Percentiles rank a stretch among this genome's conserved stretches.
These are phyloP conservation scores for Ustilago nuda DNA, from an alignment of 1,284 basidiomycete genomes.

Conservation along the genomic window DNA sequence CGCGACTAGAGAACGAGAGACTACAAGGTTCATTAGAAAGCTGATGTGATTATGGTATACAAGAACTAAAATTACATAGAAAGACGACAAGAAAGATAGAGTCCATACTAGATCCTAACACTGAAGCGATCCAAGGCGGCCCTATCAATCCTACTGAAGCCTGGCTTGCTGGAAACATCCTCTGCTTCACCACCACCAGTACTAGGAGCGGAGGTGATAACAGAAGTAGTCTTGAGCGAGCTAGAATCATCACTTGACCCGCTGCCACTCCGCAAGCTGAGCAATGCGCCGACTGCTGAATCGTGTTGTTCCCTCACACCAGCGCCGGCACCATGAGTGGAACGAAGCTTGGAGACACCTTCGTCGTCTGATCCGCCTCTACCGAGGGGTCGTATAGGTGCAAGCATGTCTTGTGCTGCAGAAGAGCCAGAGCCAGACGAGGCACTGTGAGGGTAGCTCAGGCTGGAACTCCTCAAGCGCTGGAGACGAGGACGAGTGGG, in stretches of 20 bases:
- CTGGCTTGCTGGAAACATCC: conserved; percentile 17
- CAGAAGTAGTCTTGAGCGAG: conserved; percentile 6
- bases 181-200: conserved; percentile 24
- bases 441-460: conserved; percentile 19
- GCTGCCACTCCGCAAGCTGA: conserved; percentile 45
- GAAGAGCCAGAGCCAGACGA: conserved; percentile 3
- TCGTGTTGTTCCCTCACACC: conserved; percentile 39
- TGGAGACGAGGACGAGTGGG: conserved; percentile 30
- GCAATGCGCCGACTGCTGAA: conserved; percentile 48
- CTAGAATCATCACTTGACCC: conserved; percentile 39
- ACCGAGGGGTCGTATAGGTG: conserved; percentile 30
- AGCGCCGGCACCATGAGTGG: conserved; percentile 22
- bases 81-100: neutral
- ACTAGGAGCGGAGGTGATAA: conserved; percentile 23
- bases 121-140: conserved; percentile 49
- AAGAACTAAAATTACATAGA: neutral
- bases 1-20: conserved; percentile 8
- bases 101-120: conserved; percentile 29
- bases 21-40: neutral
- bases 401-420: conserved; percentile 17
- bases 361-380: conserved; percentile 44
- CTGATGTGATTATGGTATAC: conserved; percentile 12
- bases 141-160: conserved; percentile 36
- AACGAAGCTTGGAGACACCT: conserved; percentile 38
- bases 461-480: conserved; percentile 48